Base-by-base conservation (phyloP, 75 land plant species). In the Selaginella tamariscina region DNA sequence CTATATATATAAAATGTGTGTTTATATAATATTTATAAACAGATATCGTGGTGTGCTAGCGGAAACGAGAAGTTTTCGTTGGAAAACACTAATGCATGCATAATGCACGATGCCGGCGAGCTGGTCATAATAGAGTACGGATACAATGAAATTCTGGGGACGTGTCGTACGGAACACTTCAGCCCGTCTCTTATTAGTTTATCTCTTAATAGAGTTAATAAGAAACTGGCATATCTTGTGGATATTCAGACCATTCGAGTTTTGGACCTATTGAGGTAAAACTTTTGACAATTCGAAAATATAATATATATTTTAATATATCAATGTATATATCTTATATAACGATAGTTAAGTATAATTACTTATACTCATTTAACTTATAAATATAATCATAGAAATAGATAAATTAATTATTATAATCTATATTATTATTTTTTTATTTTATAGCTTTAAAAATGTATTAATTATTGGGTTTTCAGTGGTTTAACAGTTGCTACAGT, bases 41-140 rank as follows among this genome's bases (percentile, higher is more conserved):
- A 77, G 79, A 65, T 77, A 13, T 30, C 54, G 13, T 77, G 79
- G 79, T 68, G 29, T 20, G 71, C 70, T 27, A 68, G 71, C 28
- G 79, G 79, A 32, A 60, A 77, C 30, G 79, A 73, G 55, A 73
- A 65, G 32, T 77, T 77, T 64, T 27, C 73, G 29, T 32, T 73
- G 39, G 76, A 77, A 55, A 30, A 77, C 64, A 71, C 79, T 0
- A 39, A 39, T 0, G 63, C 68, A 20, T 77, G 79, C 33, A 59
- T 72, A 44, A 49, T 77, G 31, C 67, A 77, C 64, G 69, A 77
- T 71, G 76, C 64, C 1, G 79, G 79, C 32, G 79, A 77, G 56
- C 71, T 77, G 23, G 72, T 65, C 1, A 22, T 73, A 1, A 70
- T 77, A 20, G 79, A 77, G 57, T 77, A 77, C 73, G 79, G 79